phyloP scores from a whole-genome alignment of 257 asterid genomes.

The Solanum chmielewskii region DNA sequence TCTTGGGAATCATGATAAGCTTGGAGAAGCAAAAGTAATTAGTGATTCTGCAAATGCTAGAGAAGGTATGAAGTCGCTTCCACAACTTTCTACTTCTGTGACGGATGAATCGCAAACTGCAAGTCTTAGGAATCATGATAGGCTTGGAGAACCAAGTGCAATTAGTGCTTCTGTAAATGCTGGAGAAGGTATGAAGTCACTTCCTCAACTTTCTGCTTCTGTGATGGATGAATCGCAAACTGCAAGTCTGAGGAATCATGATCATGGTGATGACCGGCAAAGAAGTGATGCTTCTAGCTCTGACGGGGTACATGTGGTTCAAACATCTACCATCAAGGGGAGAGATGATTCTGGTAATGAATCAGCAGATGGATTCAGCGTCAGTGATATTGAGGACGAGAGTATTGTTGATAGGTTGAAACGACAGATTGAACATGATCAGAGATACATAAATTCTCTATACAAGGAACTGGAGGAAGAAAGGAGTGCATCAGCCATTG shows the following conservation, averaged over 20 bases:
- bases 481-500: conserved; percentile 71
- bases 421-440: conserved; percentile 47
- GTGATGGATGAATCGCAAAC: conserved; percentile 2
- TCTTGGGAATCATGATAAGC: neutral
- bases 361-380: conserved; percentile 21
- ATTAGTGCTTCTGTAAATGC: neutral
- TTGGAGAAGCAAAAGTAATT: no score
- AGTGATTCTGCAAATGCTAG: no score
- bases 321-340: conserved; percentile 14
- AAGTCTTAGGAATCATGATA: no score
- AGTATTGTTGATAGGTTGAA: conserved; percentile 29
- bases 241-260: neutral
- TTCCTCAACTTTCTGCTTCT: conserved; percentile 2
- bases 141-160: no score
- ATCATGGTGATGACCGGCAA: conserved; percentile 4
- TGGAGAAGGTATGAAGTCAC: conserved; percentile 18
- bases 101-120: no score
- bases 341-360: conserved; percentile 23
- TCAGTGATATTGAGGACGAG: conserved; percentile 51
- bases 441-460: conserved; percentile 29
- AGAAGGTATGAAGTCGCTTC: no score
- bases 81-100: no score
- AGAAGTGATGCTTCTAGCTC: conserved; percentile 17
- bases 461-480: conserved; percentile 83
- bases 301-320: conserved; percentile 12